phyloP scores from a whole-genome alignment of 345 rosid species.

The Eucalyptus dawsonii region DNA sequence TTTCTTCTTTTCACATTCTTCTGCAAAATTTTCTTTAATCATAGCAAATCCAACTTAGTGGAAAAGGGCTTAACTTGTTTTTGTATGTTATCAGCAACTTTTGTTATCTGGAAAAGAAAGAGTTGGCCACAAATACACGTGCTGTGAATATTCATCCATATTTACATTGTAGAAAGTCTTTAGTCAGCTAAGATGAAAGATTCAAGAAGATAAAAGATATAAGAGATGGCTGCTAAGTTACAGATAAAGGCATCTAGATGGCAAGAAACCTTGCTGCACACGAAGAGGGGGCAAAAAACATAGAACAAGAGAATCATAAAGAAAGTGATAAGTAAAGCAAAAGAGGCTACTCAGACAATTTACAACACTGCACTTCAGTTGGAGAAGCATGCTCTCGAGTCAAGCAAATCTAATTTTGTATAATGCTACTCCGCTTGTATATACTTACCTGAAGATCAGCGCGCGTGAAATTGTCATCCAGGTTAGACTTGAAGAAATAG shows the following conservation, averaged over 20 bases:
- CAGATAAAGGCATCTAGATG: neutral
- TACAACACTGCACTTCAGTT: neutral
- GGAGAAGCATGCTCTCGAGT: neutral
- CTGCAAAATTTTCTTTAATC: neutral
- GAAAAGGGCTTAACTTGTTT: neutral
- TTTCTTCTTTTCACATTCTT: neutral
- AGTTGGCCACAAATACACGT: neutral
- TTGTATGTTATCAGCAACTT: neutral
- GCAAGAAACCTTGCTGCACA: neutral
- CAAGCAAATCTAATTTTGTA: neutral
- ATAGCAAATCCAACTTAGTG: neutral
- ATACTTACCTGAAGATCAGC: slow-evolving; percentile 67
- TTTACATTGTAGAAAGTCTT: neutral
- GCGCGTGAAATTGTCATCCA: slow-evolving; percentile 51
- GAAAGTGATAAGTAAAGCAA: neutral
- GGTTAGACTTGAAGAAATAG: slow-evolving; percentile 72
- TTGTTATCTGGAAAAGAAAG: neutral
- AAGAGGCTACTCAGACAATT: neutral
- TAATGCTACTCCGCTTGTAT: neutral
- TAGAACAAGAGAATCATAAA: neutral
- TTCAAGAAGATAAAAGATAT: neutral
- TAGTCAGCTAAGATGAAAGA: neutral
- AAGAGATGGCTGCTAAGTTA: neutral
- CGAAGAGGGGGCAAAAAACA: neutral
- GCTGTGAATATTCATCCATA: neutral